These are phyloP conservation scores for Aspergillus intermedius DNA, from an alignment of 2,329 filamentous ascomycete species.

Conservation along the genomic window DNA sequence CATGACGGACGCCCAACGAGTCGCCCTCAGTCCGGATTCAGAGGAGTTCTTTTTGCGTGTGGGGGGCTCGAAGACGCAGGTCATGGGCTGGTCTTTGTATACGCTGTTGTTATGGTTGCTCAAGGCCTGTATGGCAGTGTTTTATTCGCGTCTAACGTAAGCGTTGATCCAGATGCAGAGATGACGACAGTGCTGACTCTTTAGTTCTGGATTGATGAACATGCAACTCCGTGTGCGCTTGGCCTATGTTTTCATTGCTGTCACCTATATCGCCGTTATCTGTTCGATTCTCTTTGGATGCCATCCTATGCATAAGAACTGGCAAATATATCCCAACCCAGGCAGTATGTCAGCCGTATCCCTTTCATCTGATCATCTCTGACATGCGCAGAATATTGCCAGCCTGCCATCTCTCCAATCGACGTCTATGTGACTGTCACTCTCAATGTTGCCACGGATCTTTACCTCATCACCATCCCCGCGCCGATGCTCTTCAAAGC, in stretches of 20 bases:
- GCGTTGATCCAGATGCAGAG: conserved; percentile 1
- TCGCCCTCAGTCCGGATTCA: conserved; percentile 37
- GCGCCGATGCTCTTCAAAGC: conserved; percentile 53
- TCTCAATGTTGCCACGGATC: conserved; percentile 51
- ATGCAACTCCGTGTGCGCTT: conserved; percentile 44
- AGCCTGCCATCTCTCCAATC: conserved; percentile 46
- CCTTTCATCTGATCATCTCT: background rate
- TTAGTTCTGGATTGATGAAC: conserved; percentile 33
- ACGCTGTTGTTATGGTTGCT: conserved; percentile 47
- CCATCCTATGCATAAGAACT: conserved; percentile 48
- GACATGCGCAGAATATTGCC: conserved; percentile 36
- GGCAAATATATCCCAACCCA: conserved; percentile 55
- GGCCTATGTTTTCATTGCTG: conserved; percentile 45
- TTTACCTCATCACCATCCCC: conserved; percentile 56
- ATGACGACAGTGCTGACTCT: conserved; percentile 3
- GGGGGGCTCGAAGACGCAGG: conserved; percentile 48
- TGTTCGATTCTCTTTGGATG: conserved; percentile 49
- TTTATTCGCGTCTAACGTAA: conserved; percentile 51
- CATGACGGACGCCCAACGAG: conserved; percentile 49
- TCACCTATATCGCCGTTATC: conserved; percentile 46
- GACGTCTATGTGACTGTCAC: conserved; percentile 48
- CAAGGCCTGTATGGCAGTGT: conserved; percentile 51
- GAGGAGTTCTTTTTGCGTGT: conserved; percentile 46
- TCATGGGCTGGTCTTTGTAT: conserved; percentile 51
- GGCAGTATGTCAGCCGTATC: conserved; percentile 38